Percentiles rank a stretch among this genome's conserved stretches.
phyloP scores from a whole-genome alignment of 129 eudicot species.

The Tagetes erecta region DNA sequence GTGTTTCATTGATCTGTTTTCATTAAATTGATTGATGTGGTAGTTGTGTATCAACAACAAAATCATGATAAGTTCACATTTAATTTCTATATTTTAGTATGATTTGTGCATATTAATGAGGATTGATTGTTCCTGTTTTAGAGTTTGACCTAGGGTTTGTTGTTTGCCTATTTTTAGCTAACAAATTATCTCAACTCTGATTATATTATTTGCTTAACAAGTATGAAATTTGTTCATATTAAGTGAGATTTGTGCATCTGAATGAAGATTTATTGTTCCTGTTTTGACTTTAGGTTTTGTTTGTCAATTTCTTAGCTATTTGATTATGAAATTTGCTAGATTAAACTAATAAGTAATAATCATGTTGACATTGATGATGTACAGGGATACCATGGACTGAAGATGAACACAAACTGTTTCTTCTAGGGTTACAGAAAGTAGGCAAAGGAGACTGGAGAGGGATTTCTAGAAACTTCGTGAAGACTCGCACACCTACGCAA shows the following conservation, averaged over 20 bases:
- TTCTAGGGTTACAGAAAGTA: conserved; percentile 49
- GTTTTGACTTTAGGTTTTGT: neutral
- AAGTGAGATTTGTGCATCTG: neutral
- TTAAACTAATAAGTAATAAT: neutral
- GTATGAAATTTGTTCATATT: too few relatives aligned
- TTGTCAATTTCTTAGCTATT: too few relatives aligned
- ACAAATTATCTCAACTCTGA: too few relatives aligned
- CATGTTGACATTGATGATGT: conserved; percentile 17
- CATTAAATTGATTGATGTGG: conserved; percentile 12
- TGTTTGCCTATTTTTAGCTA: neutral
- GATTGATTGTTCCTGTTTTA: neutral
- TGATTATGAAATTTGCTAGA: neutral
- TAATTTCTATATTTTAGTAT: neutral
- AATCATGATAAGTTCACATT: neutral
- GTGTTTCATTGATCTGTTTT: conserved; percentile 4
- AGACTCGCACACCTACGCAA: conserved; percentile 57
- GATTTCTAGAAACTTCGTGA: conserved; percentile 56
- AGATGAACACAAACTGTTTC: conserved; percentile 60
- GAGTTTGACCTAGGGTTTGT: neutral
- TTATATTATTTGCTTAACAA: too few relatives aligned
- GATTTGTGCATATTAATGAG: neutral
- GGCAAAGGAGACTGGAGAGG: conserved; percentile 74
- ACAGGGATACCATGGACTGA: conserved; percentile 65
- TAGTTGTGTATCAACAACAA: neutral
- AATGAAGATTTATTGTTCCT: neutral